phyloP scores from a whole-genome alignment of 306 rosid species.

The Calophaca sinica region DNA sequence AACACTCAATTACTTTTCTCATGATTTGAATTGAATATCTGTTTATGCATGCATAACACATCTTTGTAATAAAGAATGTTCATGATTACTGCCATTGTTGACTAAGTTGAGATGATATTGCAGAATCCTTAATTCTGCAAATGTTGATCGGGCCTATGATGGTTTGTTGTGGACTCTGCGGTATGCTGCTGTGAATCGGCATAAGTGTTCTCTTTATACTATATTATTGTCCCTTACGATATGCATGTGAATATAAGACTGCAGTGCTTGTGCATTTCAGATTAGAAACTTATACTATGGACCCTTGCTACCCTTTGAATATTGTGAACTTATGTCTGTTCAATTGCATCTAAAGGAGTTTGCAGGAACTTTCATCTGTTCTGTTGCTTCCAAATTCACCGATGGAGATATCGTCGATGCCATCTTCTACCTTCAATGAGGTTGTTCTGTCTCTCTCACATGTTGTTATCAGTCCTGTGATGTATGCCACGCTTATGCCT shows the following conservation, averaged over 20 bases:
- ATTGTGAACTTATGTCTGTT: slow-evolving; percentile 52
- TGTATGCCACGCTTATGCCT: slow-evolving; percentile 16
- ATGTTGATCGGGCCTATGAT: slow-evolving; percentile 77
- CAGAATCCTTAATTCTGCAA: slow-evolving; percentile 90
- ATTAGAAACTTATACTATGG: slow-evolving; percentile 35
- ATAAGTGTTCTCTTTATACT: slow-evolving; percentile 35
- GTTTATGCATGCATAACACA: slow-evolving; percentile 19
- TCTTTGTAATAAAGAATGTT: slow-evolving; percentile 33
- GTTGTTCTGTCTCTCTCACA: slow-evolving; percentile 49
- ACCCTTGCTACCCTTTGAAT: slow-evolving; percentile 32
- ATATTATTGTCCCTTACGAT: slow-evolving; percentile 38
- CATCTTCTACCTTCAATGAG: slow-evolving; percentile 61
- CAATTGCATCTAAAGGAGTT: slow-evolving; percentile 67
- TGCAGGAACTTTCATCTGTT: slow-evolving; percentile 86
- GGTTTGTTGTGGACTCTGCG: slow-evolving; percentile 90
- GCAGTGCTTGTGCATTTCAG: slow-evolving; percentile 30
- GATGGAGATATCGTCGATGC: slow-evolving; percentile 50
- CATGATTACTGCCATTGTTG: slow-evolving; percentile 28
- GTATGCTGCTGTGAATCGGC: slow-evolving; percentile 54
- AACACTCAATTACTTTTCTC: slow-evolving; percentile 21
- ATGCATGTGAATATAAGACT: slow-evolving; percentile 29
- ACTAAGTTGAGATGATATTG: slow-evolving; percentile 51
- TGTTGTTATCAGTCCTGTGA: slow-evolving; percentile 25
- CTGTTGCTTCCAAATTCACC: slow-evolving; percentile 60
- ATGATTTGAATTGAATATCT: slow-evolving; percentile 36